Percentiles rank a stretch among this genome's conserved stretches.
Conservation (phyloP, 805 yeast species). For the Pichia pseudocactophila region DNA sequence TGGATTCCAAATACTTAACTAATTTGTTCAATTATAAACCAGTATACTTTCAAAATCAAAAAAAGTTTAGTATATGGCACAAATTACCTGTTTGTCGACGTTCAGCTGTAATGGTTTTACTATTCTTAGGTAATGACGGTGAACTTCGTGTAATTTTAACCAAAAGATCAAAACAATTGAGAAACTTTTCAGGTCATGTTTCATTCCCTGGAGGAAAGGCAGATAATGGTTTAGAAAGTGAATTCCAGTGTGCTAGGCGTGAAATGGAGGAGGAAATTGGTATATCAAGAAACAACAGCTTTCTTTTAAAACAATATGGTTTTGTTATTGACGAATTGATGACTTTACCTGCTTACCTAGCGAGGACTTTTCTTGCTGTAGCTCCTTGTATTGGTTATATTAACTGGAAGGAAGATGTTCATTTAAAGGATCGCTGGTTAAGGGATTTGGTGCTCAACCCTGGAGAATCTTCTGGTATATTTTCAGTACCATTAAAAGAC, state of each 20-base stretch:
- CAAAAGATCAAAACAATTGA: conserved; percentile 58
- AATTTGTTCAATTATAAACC: conserved; percentile 30
- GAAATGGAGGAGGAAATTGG: conserved; percentile 90
- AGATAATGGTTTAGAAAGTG: conserved; percentile 55
- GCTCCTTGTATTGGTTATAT: conserved; percentile 70
- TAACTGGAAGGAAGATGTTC: conserved; percentile 30
- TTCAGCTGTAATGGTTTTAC: conserved; percentile 68
- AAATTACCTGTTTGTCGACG: conserved; percentile 56
- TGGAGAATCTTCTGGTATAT: conserved; percentile 66
- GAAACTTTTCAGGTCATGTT: conserved; percentile 80
- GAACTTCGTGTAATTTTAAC: conserved; percentile 75
- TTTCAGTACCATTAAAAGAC: conserved; percentile 62
- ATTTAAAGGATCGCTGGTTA: conserved; percentile 20
- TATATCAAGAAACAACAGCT: conserved; percentile 39
- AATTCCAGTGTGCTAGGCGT: conserved; percentile 67
- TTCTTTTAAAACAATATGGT: conserved; percentile 37
- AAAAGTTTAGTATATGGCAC: conserved; percentile 46
- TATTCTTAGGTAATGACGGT: conserved; percentile 64
- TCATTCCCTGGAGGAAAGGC: conserved; percentile 94
- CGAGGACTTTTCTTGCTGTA: conserved; percentile 76
- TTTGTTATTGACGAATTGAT: conserved; percentile 52
- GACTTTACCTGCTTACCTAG: conserved; percentile 68
- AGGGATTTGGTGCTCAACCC: conserved; percentile 47
- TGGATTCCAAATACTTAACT: conserved; percentile 28
- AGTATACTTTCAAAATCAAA: conserved; percentile 25